Conservation (phyloP, 805 yeast species). For the Naumovozyma baii region DNA sequence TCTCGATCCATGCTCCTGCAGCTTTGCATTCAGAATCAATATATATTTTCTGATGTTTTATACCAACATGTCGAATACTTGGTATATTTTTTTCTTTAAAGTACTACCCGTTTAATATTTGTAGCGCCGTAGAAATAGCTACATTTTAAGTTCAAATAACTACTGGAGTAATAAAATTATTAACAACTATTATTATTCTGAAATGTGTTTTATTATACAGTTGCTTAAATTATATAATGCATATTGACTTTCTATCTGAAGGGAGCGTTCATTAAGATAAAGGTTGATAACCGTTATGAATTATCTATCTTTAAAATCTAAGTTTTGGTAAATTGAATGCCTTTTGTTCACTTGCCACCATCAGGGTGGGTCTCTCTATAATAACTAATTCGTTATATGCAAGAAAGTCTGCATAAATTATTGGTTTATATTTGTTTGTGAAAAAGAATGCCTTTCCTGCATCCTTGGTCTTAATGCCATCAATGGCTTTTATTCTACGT, state of each 20-base stretch:
- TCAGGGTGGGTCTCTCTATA: slow-evolving; percentile 64
- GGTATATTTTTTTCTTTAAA: too few relatives aligned
- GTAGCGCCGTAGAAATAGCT: too few relatives aligned
- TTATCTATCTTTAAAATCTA: slow-evolving; percentile 29
- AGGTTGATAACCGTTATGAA: neutral
- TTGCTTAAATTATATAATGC: neutral
- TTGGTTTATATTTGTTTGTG: slow-evolving; percentile 64
- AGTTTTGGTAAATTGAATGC: slow-evolving; percentile 58
- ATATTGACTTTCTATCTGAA: neutral
- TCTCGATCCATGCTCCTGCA: neutral
- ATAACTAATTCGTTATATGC: slow-evolving; percentile 50
- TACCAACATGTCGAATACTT: too few relatives aligned
- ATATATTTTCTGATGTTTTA: too few relatives aligned
- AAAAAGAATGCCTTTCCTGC: slow-evolving; percentile 52
- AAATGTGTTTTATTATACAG: neutral
- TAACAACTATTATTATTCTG: too few relatives aligned
- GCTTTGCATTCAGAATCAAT: too few relatives aligned
- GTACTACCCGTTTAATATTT: too few relatives aligned
- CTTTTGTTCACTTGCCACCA: slow-evolving; percentile 42
- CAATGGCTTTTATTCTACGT: slow-evolving; percentile 12
- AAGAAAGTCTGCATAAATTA: slow-evolving; percentile 53
- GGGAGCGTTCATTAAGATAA: too few relatives aligned
- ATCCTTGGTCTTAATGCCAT: slow-evolving; percentile 20
- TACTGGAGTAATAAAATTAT: too few relatives aligned
- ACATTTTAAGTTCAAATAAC: too few relatives aligned